A percentile compares a stretch with the other conserved stretches of the same genome.
Conservation (phyloP, 1,284 basidiomycete genomes). For the Sporisorium scitamineum region DNA sequence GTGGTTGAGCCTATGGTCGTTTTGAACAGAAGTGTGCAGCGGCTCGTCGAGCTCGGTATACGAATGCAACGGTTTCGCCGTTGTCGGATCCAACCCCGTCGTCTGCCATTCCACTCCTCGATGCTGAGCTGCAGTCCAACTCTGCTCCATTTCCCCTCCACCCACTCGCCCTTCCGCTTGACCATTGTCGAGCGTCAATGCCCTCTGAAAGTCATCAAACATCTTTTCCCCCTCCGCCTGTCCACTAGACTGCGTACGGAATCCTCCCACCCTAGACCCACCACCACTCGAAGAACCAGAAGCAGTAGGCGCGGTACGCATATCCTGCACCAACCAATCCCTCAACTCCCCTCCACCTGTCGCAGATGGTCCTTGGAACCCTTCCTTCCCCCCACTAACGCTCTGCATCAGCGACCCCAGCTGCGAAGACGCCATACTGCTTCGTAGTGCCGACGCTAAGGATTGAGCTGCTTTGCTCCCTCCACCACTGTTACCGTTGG, state of each 20-base stretch:
- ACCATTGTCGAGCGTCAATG: constrained; percentile 5
- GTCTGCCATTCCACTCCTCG: constrained; percentile 7
- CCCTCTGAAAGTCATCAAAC: constrained; percentile 26
- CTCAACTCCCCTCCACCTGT: constrained; percentile 12
- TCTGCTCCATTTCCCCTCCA: neutral
- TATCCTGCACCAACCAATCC: constrained; percentile 35
- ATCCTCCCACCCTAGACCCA: neutral
- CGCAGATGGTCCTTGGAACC: neutral
- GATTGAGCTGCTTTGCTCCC: constrained; percentile 19
- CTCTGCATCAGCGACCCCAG: constrained; percentile 28
- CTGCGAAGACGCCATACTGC: constrained; percentile 32
- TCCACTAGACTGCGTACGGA: neutral
- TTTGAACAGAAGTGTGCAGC: constrained; percentile 23
- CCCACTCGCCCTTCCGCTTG: neutral
- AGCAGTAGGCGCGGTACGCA: neutral
- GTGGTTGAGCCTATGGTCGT: neutral
- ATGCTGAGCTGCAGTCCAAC: constrained; percentile 7
- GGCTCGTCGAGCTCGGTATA: constrained; percentile 26
- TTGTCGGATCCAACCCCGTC: constrained; percentile 20
- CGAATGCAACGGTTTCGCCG: neutral
- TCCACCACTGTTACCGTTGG: neutral
- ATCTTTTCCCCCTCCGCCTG: constrained; percentile 7
- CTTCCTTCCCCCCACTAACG: constrained; percentile 24
- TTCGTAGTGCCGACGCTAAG: constrained; percentile 26
- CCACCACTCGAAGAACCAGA: neutral